Base-by-base conservation (phyloP, 371 early-diverging fungal genomes). In the Apophysomyces ossiformis region DNA sequence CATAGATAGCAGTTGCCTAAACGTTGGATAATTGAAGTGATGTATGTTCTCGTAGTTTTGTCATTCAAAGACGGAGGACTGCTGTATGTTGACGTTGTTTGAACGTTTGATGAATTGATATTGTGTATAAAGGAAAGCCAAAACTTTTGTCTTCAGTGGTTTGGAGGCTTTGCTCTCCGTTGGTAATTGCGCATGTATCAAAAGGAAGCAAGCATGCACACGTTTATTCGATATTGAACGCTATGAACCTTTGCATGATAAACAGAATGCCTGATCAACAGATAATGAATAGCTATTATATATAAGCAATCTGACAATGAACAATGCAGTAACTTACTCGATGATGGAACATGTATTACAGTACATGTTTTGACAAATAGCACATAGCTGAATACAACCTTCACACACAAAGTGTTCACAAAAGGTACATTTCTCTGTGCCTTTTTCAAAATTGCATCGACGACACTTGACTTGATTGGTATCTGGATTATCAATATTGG, bases 321-420 rank as follows among this genome's bases (percentile, higher is more conserved):
- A 12, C 15, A 21, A 58, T 56, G 11, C 15, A 13, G 21, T 18
- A 7, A 58, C 65, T 66, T 43, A 66, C 66, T 66, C 66, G 47
- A 60, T 41, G 15, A 60, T 60, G 12, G 66, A 66, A 41, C 66
- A 66, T 5, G 60, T 60, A 12, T 35, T 60, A 35, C 66, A 66
- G 26, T 60, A 66, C 39, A 45, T 35, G 39, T 60, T 6, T 8
- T 60, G 50, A n/a, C 66, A 66, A 26, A 37, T 26, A 13, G 39
- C 16, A 43, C 66, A 66, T n/a, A 21, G 4, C 35, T 66, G 66
- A 36, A 35, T 37, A 56, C 66, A 66, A n/a, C 54, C 50, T 1
- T 26, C 37, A 41, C 66, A 66, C 0, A 66, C 39, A 1, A 1
- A 11, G 16, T 60, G 47, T 26, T 66, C 66, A 47, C 66, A 66